Conservation (phyloP, 129 eudicot species). For the Rutidosis leptorrhynchoides region DNA sequence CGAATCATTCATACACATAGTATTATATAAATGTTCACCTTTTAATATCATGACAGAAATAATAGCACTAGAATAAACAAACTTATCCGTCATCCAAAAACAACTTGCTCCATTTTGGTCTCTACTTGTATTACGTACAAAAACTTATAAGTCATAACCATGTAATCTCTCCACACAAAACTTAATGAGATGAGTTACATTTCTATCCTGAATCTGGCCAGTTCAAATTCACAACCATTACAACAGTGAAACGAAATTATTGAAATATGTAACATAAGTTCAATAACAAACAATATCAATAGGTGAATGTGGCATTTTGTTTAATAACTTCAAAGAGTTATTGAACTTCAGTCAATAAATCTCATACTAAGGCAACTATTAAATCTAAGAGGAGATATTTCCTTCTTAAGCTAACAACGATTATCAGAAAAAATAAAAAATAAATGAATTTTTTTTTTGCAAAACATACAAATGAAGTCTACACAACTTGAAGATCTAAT, state of each 20-base stretch:
- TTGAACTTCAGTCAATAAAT: not conserved
- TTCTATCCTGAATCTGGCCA: not conserved
- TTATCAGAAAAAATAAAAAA: not conserved
- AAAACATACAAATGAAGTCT: not conserved
- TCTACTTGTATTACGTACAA: slow-evolving; percentile 10
- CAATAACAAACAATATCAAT: too few relatives aligned
- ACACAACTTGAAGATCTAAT: not conserved
- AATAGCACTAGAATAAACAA: slow-evolving; percentile 4
- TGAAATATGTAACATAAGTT: too few relatives aligned
- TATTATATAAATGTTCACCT: not conserved
- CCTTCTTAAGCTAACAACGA: not conserved
- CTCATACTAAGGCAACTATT: not conserved
- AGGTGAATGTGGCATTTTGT: too few relatives aligned
- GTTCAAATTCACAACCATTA: slow-evolving; percentile 17
- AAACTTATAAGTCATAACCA: slow-evolving; percentile 8
- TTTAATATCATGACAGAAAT: not conserved
- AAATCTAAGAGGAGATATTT: not conserved
- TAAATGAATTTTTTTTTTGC: not conserved
- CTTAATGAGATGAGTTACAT: not conserved
- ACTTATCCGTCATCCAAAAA: slow-evolving; percentile 16
- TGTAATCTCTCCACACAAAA: not conserved
- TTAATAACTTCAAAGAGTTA: not conserved
- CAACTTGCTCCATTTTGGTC: slow-evolving; percentile 16
- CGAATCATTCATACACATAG: not conserved
- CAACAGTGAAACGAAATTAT: not conserved